Evolutionary conservation across 2,329 filamentous ascomycete genomes (phyloP).

Genomic region (Pyrenochaeta sp.): DNA sequence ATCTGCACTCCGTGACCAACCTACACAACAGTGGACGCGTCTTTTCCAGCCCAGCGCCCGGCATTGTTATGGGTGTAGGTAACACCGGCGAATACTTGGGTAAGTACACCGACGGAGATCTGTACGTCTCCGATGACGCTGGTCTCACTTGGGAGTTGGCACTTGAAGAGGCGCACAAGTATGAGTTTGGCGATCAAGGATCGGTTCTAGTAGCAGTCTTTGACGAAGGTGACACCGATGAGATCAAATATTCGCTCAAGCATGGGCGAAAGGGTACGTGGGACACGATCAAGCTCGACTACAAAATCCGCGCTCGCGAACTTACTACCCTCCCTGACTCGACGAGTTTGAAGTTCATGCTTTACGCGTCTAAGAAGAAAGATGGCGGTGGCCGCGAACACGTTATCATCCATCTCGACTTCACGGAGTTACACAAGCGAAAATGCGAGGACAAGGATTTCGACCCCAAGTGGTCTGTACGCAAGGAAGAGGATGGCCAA

Average conservation of each 20-base stretch:
- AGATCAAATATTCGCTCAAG: slow-evolving; percentile 82
- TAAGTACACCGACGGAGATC: slow-evolving; percentile 74
- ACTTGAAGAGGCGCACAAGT: slow-evolving; percentile 85
- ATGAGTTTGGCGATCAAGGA: slow-evolving; percentile 94
- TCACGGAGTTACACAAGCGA: slow-evolving; percentile 78
- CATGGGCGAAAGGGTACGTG: slow-evolving; percentile 79
- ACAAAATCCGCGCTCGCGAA: slow-evolving; percentile 74
- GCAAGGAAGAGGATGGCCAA: slow-evolving; percentile 79
- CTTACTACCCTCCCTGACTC: slow-evolving; percentile 93
- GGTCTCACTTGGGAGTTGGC: slow-evolving; percentile 83
- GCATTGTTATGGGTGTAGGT: slow-evolving; percentile 91
- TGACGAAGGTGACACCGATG: slow-evolving; percentile 69
- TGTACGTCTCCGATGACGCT: slow-evolving; percentile 91
- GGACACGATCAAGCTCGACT: slow-evolving; percentile 74
- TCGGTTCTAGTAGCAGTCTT: slow-evolving; percentile 84
- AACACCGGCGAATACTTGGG: slow-evolving; percentile 82
- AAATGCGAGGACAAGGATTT: slow-evolving; percentile 81
- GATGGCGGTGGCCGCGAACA: slow-evolving; percentile 62
- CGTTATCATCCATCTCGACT: slow-evolving; percentile 80
- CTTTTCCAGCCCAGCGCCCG: slow-evolving; percentile 92
- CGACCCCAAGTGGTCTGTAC: slow-evolving; percentile 82
- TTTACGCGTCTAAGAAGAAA: slow-evolving; percentile 66
- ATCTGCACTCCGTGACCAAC: slow-evolving; percentile 92
- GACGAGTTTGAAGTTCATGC: slow-evolving; percentile 87
- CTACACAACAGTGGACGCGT: slow-evolving; percentile 83